Conservation (phyloP, 257 asterid species). For the Anisodus acutangulus region DNA sequence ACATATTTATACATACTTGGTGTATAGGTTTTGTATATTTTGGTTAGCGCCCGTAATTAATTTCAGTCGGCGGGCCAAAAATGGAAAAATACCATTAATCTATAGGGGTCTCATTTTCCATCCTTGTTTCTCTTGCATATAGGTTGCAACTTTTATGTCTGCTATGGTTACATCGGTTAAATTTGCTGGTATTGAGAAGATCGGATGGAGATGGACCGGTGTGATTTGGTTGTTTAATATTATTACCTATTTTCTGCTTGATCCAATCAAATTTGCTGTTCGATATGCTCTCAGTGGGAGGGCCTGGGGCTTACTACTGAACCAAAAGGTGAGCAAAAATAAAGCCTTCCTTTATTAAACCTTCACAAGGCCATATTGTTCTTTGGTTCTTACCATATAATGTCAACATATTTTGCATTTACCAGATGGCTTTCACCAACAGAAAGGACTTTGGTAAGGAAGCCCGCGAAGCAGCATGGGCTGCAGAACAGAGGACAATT, state of each 20-base stretch:
- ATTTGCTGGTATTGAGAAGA: constrained; percentile 47
- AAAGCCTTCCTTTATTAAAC: background rate
- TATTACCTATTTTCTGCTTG: constrained; percentile 50
- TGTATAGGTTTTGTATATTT: no score
- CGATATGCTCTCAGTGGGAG: constrained; percentile 54
- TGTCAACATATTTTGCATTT: background rate
- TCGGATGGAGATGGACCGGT: constrained; percentile 58
- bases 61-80: no score
- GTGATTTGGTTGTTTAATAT: constrained; percentile 58
- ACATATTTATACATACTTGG: no score
- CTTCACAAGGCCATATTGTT: background rate
- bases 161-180: constrained; percentile 45
- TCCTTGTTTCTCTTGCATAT: constrained; percentile 8
- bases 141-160: constrained; percentile 65
- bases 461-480: constrained; percentile 77
- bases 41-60: no score
- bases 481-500: constrained; percentile 62
- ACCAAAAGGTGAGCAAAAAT: constrained; percentile 40
- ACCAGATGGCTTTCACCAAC: constrained; percentile 58
- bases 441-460: constrained; percentile 64
- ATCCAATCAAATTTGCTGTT: constrained; percentile 54
- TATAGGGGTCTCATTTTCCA: background rate
- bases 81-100: no score
- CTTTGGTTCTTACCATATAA: background rate
- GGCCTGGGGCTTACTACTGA: constrained; percentile 54